These are phyloP conservation scores for Phyllosticta capitalensis DNA, from an alignment of 2,329 filamentous ascomycete genomes.

Conservation along the genomic window DNA sequence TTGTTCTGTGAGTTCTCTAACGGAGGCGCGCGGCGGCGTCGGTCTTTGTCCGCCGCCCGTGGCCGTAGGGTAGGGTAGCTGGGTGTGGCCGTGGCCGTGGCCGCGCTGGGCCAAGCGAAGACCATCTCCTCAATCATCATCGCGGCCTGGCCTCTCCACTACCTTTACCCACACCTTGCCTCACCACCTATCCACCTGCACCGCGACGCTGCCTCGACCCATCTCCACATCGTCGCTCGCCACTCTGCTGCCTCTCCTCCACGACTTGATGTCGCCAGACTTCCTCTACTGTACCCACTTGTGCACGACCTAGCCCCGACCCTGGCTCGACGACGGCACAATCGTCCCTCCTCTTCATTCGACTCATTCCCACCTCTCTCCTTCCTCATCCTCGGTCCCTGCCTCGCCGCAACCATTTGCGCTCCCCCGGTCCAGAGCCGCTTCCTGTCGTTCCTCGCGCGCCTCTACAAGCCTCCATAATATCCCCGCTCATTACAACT, in stretches of 20 bases:
- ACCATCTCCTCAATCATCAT: neutral
- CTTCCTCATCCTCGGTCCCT: conserved; percentile 19
- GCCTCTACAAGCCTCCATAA: conserved; percentile 39
- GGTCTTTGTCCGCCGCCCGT: neutral
- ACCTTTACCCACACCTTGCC: neutral
- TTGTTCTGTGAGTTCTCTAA: neutral
- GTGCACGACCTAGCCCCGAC: neutral
- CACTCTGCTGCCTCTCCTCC: neutral
- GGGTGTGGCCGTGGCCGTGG: neutral
- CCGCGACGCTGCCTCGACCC: neutral
- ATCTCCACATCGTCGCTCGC: neutral
- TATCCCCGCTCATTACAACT: conserved; percentile 8
- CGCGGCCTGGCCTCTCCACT: neutral
- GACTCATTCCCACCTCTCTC: conserved; percentile 21
- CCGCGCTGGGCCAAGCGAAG: neutral
- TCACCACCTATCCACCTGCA: neutral
- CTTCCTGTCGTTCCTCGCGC: conserved; percentile 36
- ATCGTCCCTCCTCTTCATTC: conserved; percentile 21
- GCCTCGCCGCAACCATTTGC: conserved; percentile 25
- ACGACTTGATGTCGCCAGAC: neutral
- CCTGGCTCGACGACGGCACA: conserved; percentile 28
- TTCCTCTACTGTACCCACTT: neutral
- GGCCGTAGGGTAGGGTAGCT: no score
- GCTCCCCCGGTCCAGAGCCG: conserved; percentile 34
- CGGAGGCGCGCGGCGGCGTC: neutral